Percentiles rank a stretch among this genome's conserved stretches.
phyloP scores from a whole-genome alignment of 2,329 filamentous ascomycete species.

The Beauveria australis region DNA sequence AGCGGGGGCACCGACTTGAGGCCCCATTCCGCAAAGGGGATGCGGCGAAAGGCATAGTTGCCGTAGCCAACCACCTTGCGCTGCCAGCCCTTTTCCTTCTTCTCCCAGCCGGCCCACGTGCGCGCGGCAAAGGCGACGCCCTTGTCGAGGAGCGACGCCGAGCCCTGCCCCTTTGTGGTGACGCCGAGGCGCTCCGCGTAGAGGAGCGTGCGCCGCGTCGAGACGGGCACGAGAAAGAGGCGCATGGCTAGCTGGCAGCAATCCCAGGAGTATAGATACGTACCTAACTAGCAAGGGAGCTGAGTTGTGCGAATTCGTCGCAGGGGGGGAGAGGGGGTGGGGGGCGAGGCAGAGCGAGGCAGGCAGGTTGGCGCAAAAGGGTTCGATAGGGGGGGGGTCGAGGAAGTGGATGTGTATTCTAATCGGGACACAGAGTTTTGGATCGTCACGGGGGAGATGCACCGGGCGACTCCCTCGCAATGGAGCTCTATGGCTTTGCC shows the following conservation, averaged over 20 bases:
- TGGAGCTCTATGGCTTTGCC: not conserved
- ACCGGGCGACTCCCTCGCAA: not conserved
- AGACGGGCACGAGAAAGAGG: conserved; percentile 87
- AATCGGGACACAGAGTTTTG: not conserved
- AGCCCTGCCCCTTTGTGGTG: conserved; percentile 38
- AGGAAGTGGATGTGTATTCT: not conserved
- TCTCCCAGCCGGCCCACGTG: conserved; percentile 83
- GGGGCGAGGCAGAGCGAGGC: no score
- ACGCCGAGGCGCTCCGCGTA: conserved; percentile 74
- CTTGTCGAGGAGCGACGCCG: conserved; percentile 55
- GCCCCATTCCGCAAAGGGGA: conserved; percentile 96
- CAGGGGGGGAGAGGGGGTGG: no score
- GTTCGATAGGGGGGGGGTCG: not conserved
- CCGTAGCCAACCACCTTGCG: conserved; percentile 78
- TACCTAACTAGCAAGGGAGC: not conserved
- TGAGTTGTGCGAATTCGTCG: no score
- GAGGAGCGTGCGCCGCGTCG: conserved; percentile 80
- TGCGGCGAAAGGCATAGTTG: conserved; percentile 74
- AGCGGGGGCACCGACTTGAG: conserved; percentile 88
- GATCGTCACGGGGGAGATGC: not conserved
- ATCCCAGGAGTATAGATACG: no score
- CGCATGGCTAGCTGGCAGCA: conserved; percentile 56
- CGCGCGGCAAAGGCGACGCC: conserved; percentile 61
- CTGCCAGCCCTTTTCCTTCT: conserved; percentile 79
- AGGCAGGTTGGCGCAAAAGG: no score